A percentile compares a stretch with the other conserved stretches of the same genome.
Evolutionary conservation across 179 eudicot genomes (phyloP).

Genomic region (Spergularia azorica): DNA sequence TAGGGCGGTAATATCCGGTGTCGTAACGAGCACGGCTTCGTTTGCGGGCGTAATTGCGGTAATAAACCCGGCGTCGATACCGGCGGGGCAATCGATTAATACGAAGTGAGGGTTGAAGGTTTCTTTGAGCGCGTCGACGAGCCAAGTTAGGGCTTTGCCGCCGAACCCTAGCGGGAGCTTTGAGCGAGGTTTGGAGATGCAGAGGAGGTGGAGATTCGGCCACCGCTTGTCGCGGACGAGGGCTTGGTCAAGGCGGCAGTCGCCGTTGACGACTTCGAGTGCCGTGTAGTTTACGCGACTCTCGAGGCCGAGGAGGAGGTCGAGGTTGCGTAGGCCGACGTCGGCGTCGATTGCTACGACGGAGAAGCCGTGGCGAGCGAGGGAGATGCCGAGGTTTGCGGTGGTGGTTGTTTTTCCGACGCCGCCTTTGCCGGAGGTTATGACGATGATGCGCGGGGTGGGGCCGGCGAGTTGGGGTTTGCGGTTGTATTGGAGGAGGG

Average conservation of each 20-base stretch:
- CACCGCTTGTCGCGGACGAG: constrained; percentile 85
- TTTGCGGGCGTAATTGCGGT: constrained; percentile 96
- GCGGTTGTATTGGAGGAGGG: constrained; percentile 72
- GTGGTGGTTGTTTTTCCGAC: constrained; percentile 99
- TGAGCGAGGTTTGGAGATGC: constrained; percentile 91
- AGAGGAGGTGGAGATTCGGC: constrained; percentile 74
- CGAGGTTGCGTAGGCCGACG: constrained; percentile 94
- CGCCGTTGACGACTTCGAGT: constrained; percentile 88
- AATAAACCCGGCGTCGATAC: constrained; percentile 96
- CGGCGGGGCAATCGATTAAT: constrained; percentile 93
- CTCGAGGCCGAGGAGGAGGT: constrained; percentile 88
- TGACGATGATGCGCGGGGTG: constrained; percentile 84
- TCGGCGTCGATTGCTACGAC: constrained; percentile 96
- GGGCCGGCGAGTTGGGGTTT: constrained; percentile 84
- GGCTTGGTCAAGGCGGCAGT: constrained; percentile 94
- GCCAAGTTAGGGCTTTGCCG: constrained; percentile 86
- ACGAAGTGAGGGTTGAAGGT: constrained; percentile 74
- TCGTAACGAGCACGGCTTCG: constrained; percentile 91
- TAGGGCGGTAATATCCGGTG: constrained; percentile 86
- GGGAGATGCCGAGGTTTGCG: constrained; percentile 88
- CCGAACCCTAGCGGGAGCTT: constrained; percentile 89
- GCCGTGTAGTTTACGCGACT: constrained; percentile 94
- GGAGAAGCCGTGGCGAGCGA: constrained; percentile 88
- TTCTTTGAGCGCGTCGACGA: constrained; percentile 81
- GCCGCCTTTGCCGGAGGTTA: constrained; percentile 98